phyloP scores from a whole-genome alignment of 352 stramenopile species.

The Phytopythium oedochilum region DNA sequence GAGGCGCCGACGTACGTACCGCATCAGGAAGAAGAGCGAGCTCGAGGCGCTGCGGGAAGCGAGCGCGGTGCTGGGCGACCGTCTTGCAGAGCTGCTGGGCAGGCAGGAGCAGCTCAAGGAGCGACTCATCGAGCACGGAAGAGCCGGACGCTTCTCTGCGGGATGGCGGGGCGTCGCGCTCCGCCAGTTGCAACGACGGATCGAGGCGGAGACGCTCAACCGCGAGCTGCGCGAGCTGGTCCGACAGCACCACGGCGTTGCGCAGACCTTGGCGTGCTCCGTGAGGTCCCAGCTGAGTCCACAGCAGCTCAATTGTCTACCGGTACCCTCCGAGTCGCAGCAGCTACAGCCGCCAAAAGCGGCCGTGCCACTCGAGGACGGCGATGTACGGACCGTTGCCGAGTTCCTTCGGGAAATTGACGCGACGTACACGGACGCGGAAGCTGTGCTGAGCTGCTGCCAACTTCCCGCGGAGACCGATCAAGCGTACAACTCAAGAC shows the following conservation, averaged over 20 bases:
- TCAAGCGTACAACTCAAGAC: neutral
- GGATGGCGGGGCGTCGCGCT: slow-evolving; percentile 10
- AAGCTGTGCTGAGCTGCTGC: neutral
- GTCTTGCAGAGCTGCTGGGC: slow-evolving; percentile 1
- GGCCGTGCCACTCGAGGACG: neutral
- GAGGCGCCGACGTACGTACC: slow-evolving; percentile 12
- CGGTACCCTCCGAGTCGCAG: no score
- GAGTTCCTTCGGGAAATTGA: neutral
- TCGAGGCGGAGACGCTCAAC: slow-evolving; percentile 9
- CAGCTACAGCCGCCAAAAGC: neutral
- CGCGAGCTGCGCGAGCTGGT: neutral
- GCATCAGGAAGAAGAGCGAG: slow-evolving; percentile 10
- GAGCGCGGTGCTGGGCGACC: slow-evolving; percentile 5
- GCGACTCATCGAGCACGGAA: neutral
- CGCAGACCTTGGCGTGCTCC: neutral
- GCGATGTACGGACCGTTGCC: neutral
- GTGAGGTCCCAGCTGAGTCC: neutral
- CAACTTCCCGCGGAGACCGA: neutral
- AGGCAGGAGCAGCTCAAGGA: neutral
- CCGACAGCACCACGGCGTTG: neutral
- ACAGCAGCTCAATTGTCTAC: neutral
- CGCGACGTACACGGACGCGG: neutral
- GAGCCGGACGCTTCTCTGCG: neutral
- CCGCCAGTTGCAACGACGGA: slow-evolving; percentile 9
- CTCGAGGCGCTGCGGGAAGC: slow-evolving; percentile 7